A percentile compares a stretch with the other conserved stretches of the same genome.
Conservation (phyloP, 1,139 yeast genomes). For the Yamadazyma sp. region DNA sequence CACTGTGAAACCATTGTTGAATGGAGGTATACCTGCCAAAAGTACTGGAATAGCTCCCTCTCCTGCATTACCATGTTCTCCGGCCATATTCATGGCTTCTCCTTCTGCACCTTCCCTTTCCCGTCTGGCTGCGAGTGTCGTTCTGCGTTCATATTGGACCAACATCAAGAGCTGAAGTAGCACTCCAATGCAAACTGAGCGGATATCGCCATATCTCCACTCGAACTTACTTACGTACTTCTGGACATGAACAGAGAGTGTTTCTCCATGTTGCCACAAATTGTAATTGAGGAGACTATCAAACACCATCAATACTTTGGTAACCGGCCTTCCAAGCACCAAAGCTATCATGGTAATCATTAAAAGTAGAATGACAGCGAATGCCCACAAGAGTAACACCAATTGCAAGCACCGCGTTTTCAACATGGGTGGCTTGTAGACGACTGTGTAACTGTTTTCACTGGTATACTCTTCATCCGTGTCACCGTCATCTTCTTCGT, state of each 20-base stretch:
- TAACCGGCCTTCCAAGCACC: constrained; percentile 38
- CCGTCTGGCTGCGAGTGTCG: neutral
- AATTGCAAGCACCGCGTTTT: constrained; percentile 56
- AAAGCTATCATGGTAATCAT: constrained; percentile 32
- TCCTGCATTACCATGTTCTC: neutral
- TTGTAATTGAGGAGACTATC: neutral
- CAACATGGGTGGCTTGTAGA: constrained; percentile 84
- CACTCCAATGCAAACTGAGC: constrained; percentile 25
- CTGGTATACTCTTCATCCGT: constrained; percentile 52
- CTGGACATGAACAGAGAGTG: neutral
- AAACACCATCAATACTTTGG: constrained; percentile 9
- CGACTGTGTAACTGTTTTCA: constrained; percentile 68
- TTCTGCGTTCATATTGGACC: constrained; percentile 8
- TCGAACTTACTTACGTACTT: constrained; percentile 8
- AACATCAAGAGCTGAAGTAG: constrained; percentile 19
- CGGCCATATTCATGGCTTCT: neutral
- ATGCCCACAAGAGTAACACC: constrained; percentile 66
- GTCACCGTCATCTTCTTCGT: constrained; percentile 32
- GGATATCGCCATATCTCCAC: constrained; percentile 26
- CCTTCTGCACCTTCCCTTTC: neutral
- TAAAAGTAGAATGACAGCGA: constrained; percentile 55
- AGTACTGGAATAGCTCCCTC: neutral
- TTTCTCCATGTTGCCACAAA: neutral
- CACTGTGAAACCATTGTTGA: constrained; percentile 1
- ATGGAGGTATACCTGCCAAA: neutral